A percentile compares a stretch with the other conserved stretches of the same genome.
Conservation (phyloP, 352 stramenopile genomes). For the Phytophthora pinifolia region DNA sequence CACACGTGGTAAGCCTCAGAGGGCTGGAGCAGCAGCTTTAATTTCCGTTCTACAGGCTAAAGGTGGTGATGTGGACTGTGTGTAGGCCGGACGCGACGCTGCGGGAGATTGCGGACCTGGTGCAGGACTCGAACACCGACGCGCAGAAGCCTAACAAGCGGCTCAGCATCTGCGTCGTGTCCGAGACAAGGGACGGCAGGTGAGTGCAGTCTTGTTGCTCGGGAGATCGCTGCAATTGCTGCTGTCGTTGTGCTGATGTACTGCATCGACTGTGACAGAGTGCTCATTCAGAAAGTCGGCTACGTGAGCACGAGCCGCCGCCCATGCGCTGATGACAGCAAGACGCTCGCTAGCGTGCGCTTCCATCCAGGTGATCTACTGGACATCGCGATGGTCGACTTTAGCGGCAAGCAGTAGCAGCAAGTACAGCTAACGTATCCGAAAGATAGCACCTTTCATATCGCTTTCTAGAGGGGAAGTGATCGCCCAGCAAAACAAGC, state of each 20-base stretch:
- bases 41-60: background rate
- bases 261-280: constrained; percentile 20
- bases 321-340: constrained; percentile 56
- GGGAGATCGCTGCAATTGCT: background rate
- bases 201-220: constrained; percentile 14
- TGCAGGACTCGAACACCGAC: constrained; percentile 63
- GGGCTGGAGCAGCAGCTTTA: background rate
- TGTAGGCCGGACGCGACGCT: constrained; percentile 68
- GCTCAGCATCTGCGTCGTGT: constrained; percentile 65
- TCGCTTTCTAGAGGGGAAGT: constrained; percentile 16
- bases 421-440: constrained; percentile 13
- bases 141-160: constrained; percentile 53
- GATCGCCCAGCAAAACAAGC: constrained; percentile 2
- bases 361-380: constrained; percentile 69
- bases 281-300: constrained; percentile 60
- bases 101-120: constrained; percentile 67
- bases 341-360: constrained; percentile 59
- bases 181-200: constrained; percentile 50
- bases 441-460: constrained; percentile 23
- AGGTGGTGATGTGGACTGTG: background rate
- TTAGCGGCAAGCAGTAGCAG: constrained; percentile 6
- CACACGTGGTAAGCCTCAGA: constrained; percentile 59
- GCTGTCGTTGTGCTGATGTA: background rate
- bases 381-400: constrained; percentile 63
- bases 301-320: constrained; percentile 56